Evolutionary conservation across 2,329 filamentous ascomycete genomes (phyloP).

Genomic region (Emericellopsis atlantica): DNA sequence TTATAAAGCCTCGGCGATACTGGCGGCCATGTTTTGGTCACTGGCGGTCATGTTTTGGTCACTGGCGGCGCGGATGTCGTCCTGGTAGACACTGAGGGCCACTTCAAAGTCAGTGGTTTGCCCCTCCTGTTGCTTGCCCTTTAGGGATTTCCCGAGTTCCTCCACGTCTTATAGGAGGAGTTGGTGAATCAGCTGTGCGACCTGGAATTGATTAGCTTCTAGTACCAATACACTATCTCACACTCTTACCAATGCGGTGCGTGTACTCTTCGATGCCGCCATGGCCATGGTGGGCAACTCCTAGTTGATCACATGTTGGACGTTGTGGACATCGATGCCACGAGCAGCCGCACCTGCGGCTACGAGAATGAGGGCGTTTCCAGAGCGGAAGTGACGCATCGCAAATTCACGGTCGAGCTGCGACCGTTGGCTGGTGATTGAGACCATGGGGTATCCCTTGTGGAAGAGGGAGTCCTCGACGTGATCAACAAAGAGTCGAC

Average conservation of each 20-base stretch:
- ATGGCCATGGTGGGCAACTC: slow-evolving; percentile 62
- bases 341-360: slow-evolving; percentile 80
- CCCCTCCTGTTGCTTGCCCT: no score
- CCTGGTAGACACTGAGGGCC: no score
- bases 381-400: slow-evolving; percentile 71
- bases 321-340: slow-evolving; percentile 77
- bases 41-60: no score
- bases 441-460: slow-evolving; percentile 65
- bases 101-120: no score
- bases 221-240: slow-evolving; percentile 3
- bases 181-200: slow-evolving; percentile 42
- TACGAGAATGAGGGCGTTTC: slow-evolving; percentile 65
- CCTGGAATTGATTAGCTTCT: slow-evolving; percentile 31
- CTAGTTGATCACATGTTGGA: slow-evolving; percentile 88
- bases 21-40: no score
- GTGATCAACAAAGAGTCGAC: slow-evolving; percentile 63
- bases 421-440: slow-evolving; percentile 77
- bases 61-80: no score
- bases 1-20: no score
- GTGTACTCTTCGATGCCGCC: slow-evolving; percentile 92
- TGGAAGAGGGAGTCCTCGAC: slow-evolving; percentile 85
- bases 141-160: no score
- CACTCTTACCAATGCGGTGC: slow-evolving; percentile 71
- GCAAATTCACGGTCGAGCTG: slow-evolving; percentile 89
- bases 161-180: no score